Percentiles rank a stretch among this genome's conserved stretches.
These are phyloP conservation scores for Adansonia madagascariensis DNA, from an alignment of 441 rosid species.

Conservation along the genomic window DNA sequence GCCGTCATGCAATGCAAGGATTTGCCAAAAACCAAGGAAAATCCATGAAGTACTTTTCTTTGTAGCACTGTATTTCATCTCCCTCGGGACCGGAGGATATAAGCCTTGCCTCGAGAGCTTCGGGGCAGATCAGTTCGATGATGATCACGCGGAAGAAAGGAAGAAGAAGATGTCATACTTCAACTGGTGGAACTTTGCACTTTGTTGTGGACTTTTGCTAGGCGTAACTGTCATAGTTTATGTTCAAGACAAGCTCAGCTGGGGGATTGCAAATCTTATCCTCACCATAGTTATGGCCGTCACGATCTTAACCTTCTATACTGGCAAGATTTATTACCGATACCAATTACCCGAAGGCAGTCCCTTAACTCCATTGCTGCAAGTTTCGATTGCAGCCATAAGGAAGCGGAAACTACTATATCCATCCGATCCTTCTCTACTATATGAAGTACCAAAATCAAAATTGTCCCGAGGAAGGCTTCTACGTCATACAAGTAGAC, in stretches of 20 bases:
- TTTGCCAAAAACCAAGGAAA: conserved; percentile 32
- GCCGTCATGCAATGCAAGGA: conserved; percentile 27
- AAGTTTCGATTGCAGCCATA: conserved; percentile 38
- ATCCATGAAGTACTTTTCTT: conserved; percentile 40
- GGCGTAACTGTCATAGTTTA: conserved; percentile 40
- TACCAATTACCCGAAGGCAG: conserved; percentile 35
- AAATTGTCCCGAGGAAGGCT: conserved; percentile 32
- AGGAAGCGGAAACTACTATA: conserved; percentile 39
- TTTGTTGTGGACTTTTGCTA: conserved; percentile 39
- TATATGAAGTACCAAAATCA: conserved; percentile 28
- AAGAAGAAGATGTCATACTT: conserved; percentile 48
- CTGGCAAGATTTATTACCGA: conserved; percentile 39
- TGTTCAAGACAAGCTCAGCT: conserved; percentile 33
- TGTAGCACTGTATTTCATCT: conserved; percentile 38
- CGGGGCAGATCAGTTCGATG: conserved; percentile 50
- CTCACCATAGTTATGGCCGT: conserved; percentile 36
- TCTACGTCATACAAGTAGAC: conserved; percentile 36
- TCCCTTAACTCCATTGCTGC: conserved; percentile 41
- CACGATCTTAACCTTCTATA: conserved; percentile 28
- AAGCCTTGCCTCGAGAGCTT: conserved; percentile 48
- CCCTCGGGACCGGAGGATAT: conserved; percentile 42
- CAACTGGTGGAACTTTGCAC: conserved; percentile 46
- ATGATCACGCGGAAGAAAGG: conserved; percentile 37
- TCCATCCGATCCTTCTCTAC: conserved; percentile 31
- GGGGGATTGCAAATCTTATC: conserved; percentile 35